Evolutionary conservation across 2,329 filamentous ascomycete genomes (phyloP).

Genomic region (Colletotrichum godetiae): DNA sequence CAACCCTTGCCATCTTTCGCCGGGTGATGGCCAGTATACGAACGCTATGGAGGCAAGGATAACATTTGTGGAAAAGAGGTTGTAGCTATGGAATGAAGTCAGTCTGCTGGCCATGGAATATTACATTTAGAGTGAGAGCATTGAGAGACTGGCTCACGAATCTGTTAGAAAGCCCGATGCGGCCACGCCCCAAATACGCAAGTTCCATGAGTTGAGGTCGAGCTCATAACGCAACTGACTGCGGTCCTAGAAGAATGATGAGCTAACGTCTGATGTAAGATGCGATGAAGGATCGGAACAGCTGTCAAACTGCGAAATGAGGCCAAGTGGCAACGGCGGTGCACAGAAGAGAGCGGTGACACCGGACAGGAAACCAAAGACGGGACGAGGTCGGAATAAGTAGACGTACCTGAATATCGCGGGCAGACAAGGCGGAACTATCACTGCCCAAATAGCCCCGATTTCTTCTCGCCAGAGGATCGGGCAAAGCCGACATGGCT

Average conservation of each 20-base stretch:
- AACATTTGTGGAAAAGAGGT: conserved; percentile 66
- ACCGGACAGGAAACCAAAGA: background rate
- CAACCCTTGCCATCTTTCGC: conserved; percentile 55
- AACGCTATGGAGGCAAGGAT: conserved; percentile 64
- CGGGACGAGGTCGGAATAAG: background rate
- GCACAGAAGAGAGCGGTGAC: background rate
- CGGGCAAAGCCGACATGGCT: conserved; percentile 48
- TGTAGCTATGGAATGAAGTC: conserved; percentile 52
- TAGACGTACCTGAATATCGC: conserved; percentile 58
- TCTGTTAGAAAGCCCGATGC: conserved; percentile 66
- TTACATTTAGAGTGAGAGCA: background rate
- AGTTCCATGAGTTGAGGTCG: conserved; percentile 65
- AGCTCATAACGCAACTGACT: conserved; percentile 64
- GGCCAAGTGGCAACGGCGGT: background rate
- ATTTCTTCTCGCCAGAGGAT: conserved; percentile 48
- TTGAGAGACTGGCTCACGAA: conserved; percentile 51
- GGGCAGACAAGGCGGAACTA: conserved; percentile 61
- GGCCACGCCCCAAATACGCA: conserved; percentile 66
- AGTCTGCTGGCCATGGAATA: background rate
- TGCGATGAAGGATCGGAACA: conserved; percentile 6
- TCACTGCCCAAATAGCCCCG: conserved; percentile 63
- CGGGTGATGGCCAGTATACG: conserved; percentile 61
- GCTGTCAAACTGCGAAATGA: background rate
- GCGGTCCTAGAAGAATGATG: conserved; percentile 53
- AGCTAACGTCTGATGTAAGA: background rate